Percentiles rank a stretch among this genome's conserved stretches.
Conservation (phyloP, 768 basidiomycete genomes). For the Heimioporus sp. region DNA sequence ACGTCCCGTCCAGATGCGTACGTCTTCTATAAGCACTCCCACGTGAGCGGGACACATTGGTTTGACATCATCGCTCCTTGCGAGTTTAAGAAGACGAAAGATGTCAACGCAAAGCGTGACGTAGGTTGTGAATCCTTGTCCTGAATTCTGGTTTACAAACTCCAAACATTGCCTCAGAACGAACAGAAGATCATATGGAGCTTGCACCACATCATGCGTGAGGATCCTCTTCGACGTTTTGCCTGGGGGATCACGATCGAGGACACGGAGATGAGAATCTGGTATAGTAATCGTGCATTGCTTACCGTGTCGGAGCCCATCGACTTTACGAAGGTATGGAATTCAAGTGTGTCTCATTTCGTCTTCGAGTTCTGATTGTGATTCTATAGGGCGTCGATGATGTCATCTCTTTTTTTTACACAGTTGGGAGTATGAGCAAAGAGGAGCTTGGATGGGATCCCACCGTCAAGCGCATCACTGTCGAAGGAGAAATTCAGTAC, state of each 20-base stretch:
- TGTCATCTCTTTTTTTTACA: constrained; percentile 7
- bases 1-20: constrained; percentile 5
- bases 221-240: constrained; percentile 26
- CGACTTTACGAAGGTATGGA: background rate
- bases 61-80: constrained; percentile 9
- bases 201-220: constrained; percentile 24
- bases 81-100: constrained; percentile 4
- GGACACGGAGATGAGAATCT: constrained; percentile 23
- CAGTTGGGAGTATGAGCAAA: background rate
- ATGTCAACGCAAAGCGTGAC: background rate
- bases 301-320: background rate
- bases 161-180: constrained; percentile 5
- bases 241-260: constrained; percentile 30
- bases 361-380: background rate
- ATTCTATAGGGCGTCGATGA: constrained; percentile 1
- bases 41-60: background rate
- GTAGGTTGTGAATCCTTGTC: background rate
- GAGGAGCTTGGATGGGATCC: constrained; percentile 12
- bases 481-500: background rate
- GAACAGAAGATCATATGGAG: constrained; percentile 25
- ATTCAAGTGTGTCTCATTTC: too few relatives aligned
- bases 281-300: constrained; percentile 13
- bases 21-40: background rate
- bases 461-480: background rate
- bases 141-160: background rate